Percentiles rank a stretch among this genome's conserved stretches.
phyloP scores from a whole-genome alignment of 1,284 basidiomycete species.

The Stygiomarasmius scandens region DNA sequence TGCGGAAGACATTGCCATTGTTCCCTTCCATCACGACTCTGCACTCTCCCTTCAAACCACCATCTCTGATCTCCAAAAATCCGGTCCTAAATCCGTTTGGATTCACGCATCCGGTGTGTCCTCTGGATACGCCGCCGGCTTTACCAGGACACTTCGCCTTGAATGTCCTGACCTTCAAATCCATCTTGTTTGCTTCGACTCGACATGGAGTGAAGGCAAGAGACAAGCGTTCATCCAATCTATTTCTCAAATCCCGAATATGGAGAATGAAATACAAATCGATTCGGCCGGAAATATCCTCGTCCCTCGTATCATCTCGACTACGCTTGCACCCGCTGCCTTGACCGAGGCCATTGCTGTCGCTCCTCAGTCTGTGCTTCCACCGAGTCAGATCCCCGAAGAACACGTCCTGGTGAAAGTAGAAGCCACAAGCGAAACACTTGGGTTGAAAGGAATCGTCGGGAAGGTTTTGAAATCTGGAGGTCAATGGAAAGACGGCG shows the following conservation, averaged over 20 bases:
- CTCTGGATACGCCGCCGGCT: slow-evolving; percentile 3
- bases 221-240: not conserved
- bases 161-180: slow-evolving; percentile 5
- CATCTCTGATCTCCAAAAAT: not conserved
- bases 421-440: not conserved
- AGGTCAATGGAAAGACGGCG: slow-evolving; percentile 1
- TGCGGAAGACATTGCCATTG: not conserved
- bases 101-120: not conserved
- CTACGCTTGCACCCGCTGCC: not conserved
- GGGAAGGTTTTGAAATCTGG: not conserved
- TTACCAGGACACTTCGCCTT: not conserved
- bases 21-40: not conserved
- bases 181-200: not conserved
- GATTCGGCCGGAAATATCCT: not conserved
- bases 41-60: not conserved
- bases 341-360: not conserved
- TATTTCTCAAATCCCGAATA: not conserved
- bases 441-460: not conserved
- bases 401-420: not conserved
- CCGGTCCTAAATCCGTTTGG: slow-evolving; percentile 1
- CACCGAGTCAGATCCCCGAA: not conserved
- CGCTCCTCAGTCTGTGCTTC: not conserved
- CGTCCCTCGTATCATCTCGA: not conserved
- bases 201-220: not conserved
- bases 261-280: slow-evolving; percentile 1